Conservation (phyloP, 2,329 filamentous ascomycete species). For the Pseudogymnoascus sp. region DNA sequence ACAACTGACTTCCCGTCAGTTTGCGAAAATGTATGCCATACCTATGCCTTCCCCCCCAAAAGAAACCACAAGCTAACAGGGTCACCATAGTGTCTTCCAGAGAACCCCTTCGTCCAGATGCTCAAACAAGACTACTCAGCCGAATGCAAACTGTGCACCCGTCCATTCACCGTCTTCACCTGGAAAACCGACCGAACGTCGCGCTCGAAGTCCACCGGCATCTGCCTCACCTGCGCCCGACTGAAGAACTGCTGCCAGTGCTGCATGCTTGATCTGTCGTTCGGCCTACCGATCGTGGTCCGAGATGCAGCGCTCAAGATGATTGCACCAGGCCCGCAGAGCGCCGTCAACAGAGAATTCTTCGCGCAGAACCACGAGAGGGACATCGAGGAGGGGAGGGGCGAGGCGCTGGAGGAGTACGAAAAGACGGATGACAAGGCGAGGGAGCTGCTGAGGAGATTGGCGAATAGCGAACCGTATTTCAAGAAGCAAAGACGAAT, state of each 20-base stretch:
- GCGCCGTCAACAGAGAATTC: constrained; percentile 91
- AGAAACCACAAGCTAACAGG: neutral
- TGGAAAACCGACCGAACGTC: constrained; percentile 91
- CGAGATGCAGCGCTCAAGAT: constrained; percentile 96
- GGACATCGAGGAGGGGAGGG: constrained; percentile 85
- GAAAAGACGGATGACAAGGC: constrained; percentile 97
- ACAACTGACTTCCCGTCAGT: constrained; percentile 82
- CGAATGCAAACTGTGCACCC: constrained; percentile 68
- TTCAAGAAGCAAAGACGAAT: constrained; percentile 79
- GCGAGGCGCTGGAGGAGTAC: constrained; percentile 73
- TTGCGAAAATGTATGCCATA: constrained; percentile 33
- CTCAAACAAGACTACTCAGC: constrained; percentile 93
- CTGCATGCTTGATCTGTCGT: constrained; percentile 96
- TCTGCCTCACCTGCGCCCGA: constrained; percentile 92
- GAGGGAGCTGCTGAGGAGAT: constrained; percentile 70
- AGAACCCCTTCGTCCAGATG: constrained; percentile 98
- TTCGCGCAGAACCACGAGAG: constrained; percentile 97
- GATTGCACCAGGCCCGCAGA: constrained; percentile 87
- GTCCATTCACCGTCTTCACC: constrained; percentile 90
- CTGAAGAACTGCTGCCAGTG: constrained; percentile 98
- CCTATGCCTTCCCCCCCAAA: neutral
- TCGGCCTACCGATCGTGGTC: constrained; percentile 89
- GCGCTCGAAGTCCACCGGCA: constrained; percentile 86
- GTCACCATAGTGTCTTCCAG: constrained; percentile 66
- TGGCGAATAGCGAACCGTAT: constrained; percentile 91